phyloP scores from a whole-genome alignment of 495 filamentous ascomycete species.

The Xylaria acuta region DNA sequence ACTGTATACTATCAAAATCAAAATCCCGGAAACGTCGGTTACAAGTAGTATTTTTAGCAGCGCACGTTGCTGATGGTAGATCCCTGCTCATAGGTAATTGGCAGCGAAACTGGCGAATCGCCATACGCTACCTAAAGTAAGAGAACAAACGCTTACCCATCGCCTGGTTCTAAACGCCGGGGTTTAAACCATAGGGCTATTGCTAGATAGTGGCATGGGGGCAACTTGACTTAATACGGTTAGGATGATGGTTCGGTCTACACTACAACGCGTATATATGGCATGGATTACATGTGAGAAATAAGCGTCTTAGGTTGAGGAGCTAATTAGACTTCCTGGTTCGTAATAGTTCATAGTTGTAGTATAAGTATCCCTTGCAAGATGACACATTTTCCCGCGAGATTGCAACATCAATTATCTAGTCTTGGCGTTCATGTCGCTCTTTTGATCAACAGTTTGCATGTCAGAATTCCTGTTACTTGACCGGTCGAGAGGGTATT shows the following conservation, averaged over 20 bases:
- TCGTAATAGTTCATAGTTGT: not conserved
- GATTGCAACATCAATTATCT: not conserved
- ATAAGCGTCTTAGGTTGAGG: not conserved
- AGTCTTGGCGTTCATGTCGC: not conserved
- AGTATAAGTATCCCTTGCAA: constrained; percentile 1
- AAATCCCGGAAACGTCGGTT: not conserved
- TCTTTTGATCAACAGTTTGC: not conserved
- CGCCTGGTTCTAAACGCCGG: not conserved
- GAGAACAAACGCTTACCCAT: not conserved
- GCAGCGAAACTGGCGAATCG: not conserved
- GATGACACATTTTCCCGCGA: not conserved
- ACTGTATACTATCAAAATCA: not conserved
- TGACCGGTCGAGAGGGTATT: no score
- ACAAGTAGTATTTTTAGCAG: constrained; percentile 1
- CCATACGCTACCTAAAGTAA: not conserved
- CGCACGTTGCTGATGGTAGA: no score
- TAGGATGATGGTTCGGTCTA: not conserved
- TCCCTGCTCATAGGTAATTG: not conserved
- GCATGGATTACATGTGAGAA: constrained; percentile 1
- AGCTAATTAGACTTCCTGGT: not conserved
- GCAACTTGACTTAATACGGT: not conserved
- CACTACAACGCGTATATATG: not conserved
- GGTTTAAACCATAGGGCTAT: no score
- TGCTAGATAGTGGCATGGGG: no score
- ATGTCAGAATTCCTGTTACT: no score